Conservation (phyloP, 202 grass and related monocot genomes). For the Setaria italica region DNA sequence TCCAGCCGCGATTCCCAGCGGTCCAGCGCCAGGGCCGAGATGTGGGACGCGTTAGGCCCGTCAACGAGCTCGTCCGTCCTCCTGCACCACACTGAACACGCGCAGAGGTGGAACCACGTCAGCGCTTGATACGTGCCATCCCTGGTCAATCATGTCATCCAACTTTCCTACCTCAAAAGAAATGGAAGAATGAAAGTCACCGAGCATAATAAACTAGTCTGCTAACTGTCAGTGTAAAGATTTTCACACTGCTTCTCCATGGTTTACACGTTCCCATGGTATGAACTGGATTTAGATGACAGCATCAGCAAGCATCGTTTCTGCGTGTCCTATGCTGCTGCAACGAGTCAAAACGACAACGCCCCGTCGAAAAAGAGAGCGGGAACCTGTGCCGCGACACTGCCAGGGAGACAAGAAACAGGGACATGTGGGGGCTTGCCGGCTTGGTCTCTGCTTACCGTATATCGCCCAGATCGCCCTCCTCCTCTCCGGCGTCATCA, state of each 20-base stretch:
- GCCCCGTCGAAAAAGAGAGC: not conserved
- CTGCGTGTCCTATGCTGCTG: not conserved
- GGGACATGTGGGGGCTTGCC: not conserved
- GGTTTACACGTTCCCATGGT: not conserved
- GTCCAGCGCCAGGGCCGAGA: constrained; percentile 79
- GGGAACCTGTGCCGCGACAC: not conserved
- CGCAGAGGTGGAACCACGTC: not conserved
- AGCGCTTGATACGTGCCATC: not conserved
- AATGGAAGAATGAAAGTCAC: not conserved
- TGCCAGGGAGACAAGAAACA: not conserved
- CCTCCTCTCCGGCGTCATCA: constrained; percentile 94
- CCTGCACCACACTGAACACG: constrained; percentile 82
- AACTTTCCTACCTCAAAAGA: not conserved
- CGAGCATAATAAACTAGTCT: not conserved
- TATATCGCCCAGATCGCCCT: constrained; percentile 95
- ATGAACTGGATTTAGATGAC: not conserved
- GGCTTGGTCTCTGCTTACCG: constrained; percentile 49
- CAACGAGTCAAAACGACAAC: not conserved
- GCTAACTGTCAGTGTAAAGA: not conserved
- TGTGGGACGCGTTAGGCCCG: constrained; percentile 86
- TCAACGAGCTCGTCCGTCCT: constrained; percentile 95
- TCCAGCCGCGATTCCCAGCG: constrained; percentile 87
- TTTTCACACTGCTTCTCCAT: not conserved
- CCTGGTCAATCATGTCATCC: not conserved
- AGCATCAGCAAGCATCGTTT: not conserved